Percentiles rank a stretch among this genome's conserved stretches.
Conservation (phyloP, 352 stramenopile species). For the Plasmopara viticola region DNA sequence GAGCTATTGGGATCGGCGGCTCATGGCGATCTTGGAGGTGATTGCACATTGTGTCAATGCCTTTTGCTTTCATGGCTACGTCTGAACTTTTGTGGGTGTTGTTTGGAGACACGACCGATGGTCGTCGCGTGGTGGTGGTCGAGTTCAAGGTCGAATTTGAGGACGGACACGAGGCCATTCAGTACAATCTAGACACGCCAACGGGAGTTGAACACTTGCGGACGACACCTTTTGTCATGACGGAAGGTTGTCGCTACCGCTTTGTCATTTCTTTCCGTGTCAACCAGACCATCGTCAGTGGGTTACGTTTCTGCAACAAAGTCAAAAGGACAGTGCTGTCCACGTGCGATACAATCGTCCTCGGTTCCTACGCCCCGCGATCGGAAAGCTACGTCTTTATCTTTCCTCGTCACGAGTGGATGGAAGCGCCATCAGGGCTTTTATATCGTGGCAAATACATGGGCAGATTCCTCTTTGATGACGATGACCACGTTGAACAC, state of each 20-base stretch:
- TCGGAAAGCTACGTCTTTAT: constrained; percentile 73
- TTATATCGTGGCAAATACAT: constrained; percentile 87
- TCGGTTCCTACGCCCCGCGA: constrained; percentile 79
- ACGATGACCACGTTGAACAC: constrained; percentile 62
- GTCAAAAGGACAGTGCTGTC: constrained; percentile 79
- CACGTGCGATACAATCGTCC: constrained; percentile 68
- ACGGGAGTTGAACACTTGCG: constrained; percentile 64
- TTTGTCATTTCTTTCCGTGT: constrained; percentile 82
- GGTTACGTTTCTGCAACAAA: constrained; percentile 82
- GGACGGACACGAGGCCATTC: constrained; percentile 51
- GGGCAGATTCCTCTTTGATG: constrained; percentile 62
- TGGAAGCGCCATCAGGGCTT: constrained; percentile 77
- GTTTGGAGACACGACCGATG: constrained; percentile 42
- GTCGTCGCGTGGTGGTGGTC: constrained; percentile 70
- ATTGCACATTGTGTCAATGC: neutral
- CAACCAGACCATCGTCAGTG: constrained; percentile 80
- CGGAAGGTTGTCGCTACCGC: constrained; percentile 75
- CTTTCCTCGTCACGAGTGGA: constrained; percentile 73
- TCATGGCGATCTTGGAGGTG: constrained; percentile 74
- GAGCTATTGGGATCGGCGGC: constrained; percentile 69
- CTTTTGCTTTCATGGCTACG: neutral
- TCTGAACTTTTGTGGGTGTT: neutral
- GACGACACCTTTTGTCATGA: constrained; percentile 64
- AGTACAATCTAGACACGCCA: constrained; percentile 67
- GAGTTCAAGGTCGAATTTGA: constrained; percentile 86